phyloP scores from a whole-genome alignment of 202 grass and related monocot genomes.

The Musa balbisiana region DNA sequence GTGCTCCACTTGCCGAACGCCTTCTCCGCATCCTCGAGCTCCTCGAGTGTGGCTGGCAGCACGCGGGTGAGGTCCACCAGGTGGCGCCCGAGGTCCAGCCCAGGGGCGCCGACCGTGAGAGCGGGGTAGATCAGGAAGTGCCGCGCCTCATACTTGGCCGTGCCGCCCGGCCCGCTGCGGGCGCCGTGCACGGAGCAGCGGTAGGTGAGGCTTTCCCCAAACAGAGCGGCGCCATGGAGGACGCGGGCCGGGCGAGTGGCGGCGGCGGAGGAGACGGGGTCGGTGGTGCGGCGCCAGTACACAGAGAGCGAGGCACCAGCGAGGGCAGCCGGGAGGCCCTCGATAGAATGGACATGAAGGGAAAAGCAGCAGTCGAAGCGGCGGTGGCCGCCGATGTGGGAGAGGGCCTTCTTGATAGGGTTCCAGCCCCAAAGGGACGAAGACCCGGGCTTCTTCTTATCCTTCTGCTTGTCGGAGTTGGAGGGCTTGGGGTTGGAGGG shows the following conservation, averaged over 20 bases:
- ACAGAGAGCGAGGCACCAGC: slow-evolving; percentile 46
- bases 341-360: slow-evolving; percentile 69
- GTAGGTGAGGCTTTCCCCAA: slow-evolving; percentile 57
- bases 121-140: slow-evolving; percentile 45
- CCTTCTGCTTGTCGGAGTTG: slow-evolving; percentile 20
- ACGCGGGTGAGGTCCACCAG: slow-evolving; percentile 70
- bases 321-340: slow-evolving; percentile 59
- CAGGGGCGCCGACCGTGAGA: slow-evolving; percentile 27
- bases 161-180: slow-evolving; percentile 22
- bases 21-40: slow-evolving; percentile 67
- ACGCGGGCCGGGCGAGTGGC: slow-evolving; percentile 42
- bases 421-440: slow-evolving; percentile 39
- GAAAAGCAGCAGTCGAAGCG: slow-evolving; percentile 78
- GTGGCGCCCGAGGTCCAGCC: slow-evolving; percentile 59
- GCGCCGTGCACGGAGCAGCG: slow-evolving; percentile 61
- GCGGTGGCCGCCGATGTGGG: slow-evolving; percentile 67
- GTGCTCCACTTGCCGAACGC: slow-evolving; percentile 84
- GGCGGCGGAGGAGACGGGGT: slow-evolving; percentile 11
- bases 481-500: slow-evolving; percentile 19
- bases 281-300: slow-evolving; percentile 53
- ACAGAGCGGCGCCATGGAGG: slow-evolving; percentile 45
- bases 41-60: slow-evolving; percentile 57
- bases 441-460: not conserved
- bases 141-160: slow-evolving; percentile 80
- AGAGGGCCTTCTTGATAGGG: slow-evolving; percentile 70